Conservation (phyloP, 768 basidiomycete genomes). For the Suillus subalutaceus region DNA sequence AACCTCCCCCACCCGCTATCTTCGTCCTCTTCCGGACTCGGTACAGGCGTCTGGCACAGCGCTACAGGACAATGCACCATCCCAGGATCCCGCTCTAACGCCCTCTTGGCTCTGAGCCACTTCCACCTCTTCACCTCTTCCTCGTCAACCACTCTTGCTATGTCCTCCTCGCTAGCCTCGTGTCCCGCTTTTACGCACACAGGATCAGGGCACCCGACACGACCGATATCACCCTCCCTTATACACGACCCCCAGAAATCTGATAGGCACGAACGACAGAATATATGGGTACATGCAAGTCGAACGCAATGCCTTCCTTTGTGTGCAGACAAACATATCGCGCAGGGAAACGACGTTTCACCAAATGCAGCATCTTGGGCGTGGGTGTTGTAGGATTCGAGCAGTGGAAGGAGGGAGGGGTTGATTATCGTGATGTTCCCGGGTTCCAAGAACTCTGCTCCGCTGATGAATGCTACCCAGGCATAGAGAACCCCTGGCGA, state of each 20-base stretch:
- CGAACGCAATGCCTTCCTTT: conserved; percentile 79
- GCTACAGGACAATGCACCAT: conserved; percentile 81
- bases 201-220: conserved; percentile 82
- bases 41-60: conserved; percentile 81
- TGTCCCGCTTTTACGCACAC: conserved; percentile 66
- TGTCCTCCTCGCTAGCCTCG: conserved; percentile 72
- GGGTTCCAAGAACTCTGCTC: conserved; percentile 59
- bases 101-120: conserved; percentile 73
- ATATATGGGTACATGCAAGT: conserved; percentile 75
- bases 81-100: conserved; percentile 77
- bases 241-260: conserved; percentile 87
- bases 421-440: conserved; percentile 54
- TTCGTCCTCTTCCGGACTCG: conserved; percentile 49
- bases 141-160: conserved; percentile 68
- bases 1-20: conserved; percentile 73
- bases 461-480: conserved; percentile 75
- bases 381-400: conserved; percentile 52
- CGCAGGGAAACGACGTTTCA: conserved; percentile 66
- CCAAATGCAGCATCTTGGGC: conserved; percentile 59
- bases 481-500: conserved; percentile 60
- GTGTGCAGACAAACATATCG: conserved; percentile 72
- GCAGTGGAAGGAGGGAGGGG: conserved; percentile 53
- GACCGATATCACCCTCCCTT: conserved; percentile 72
- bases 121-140: conserved; percentile 72
- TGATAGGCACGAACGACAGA: conserved; percentile 78